Base-by-base conservation (phyloP, 1,139 yeast genomes). In the Pichia sp. region DNA sequence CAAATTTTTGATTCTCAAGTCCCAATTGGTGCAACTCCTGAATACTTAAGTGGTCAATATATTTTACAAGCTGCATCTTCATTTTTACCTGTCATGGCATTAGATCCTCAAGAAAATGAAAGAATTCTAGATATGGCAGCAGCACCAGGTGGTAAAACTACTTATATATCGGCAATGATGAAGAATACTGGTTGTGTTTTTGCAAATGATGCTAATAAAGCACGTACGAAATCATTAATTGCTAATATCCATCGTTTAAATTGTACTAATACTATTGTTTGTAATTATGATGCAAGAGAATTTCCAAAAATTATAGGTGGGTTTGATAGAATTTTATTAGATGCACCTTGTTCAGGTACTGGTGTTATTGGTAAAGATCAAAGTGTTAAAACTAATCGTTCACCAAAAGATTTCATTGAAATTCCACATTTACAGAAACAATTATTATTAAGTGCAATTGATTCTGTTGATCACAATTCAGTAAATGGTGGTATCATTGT, bases 321-420 rank as follows among this genome's bases (percentile, higher is more conserved):
- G 1, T 94, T 94, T 61, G 98, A 94, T 67, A 80, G 98, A 69
- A 83, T 94, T 43, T 72, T 94, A 54, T 75, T 94, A 59, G 99
- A 94, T 75, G 98, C 99, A 34, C 99, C 99, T 57, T 94, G 99
- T 72, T 89, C 98, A 3, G 99, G 99, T 73, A 92, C 98, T 4
- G 99, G 99, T 72, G 98, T 94, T 59, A 90, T 94, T 65, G 94
- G 96, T 54, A 94, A 94, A 72, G 98, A 94, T 71, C 96, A 89
- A 64, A 83, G 89, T 46, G 97, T 92, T 54, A 94, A 94, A 69
- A 85, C 87, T 18, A 84, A 86, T 57, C 85, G 97, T 74, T 88
- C 95, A 27, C 97, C 89, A 64, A 89, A 89, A 69, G 99, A 94
- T 69, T 94, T 92, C 66, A 85, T 90, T 59, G 96, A 92, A 69